A percentile compares a stretch with the other conserved stretches of the same genome.
phyloP scores from a whole-genome alignment of 306 rosid species.

The Quillaja saponaria region DNA sequence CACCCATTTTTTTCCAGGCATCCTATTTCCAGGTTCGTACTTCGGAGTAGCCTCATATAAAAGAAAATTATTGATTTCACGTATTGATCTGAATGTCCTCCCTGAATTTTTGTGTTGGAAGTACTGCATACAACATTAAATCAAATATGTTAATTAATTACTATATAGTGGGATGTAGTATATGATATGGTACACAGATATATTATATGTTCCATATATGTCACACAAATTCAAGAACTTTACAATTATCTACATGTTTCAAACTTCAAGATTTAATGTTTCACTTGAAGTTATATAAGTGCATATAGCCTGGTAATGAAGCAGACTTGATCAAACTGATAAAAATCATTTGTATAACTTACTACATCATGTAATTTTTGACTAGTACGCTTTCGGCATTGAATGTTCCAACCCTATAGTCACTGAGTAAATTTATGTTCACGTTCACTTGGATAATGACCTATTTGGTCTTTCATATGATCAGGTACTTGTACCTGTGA shows the following conservation, averaged over 20 bases:
- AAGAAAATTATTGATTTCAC: constrained; percentile 25
- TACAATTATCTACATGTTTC: background rate
- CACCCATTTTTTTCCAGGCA: too few relatives aligned
- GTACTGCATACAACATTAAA: constrained; percentile 16
- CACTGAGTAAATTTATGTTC: background rate
- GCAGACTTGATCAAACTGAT: background rate
- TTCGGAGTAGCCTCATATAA: constrained; percentile 22
- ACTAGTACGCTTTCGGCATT: background rate
- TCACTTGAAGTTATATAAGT: background rate
- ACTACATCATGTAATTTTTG: constrained; percentile 16
- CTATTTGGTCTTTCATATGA: too few relatives aligned
- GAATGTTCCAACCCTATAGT: constrained; percentile 18
- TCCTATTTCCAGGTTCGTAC: background rate
- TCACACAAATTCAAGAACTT: background rate
- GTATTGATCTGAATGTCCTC: background rate
- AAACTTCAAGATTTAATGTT: background rate
- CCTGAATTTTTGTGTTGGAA: background rate
- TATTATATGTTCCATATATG: background rate
- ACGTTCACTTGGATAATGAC: too few relatives aligned
- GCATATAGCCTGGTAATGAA: too few relatives aligned
- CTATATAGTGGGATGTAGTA: background rate
- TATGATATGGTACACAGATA: too few relatives aligned
- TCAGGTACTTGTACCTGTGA: background rate
- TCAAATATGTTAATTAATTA: background rate
- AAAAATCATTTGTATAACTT: background rate